Conservation (phyloP, 257 asterid genomes). For the Eustoma russellianum region DNA sequence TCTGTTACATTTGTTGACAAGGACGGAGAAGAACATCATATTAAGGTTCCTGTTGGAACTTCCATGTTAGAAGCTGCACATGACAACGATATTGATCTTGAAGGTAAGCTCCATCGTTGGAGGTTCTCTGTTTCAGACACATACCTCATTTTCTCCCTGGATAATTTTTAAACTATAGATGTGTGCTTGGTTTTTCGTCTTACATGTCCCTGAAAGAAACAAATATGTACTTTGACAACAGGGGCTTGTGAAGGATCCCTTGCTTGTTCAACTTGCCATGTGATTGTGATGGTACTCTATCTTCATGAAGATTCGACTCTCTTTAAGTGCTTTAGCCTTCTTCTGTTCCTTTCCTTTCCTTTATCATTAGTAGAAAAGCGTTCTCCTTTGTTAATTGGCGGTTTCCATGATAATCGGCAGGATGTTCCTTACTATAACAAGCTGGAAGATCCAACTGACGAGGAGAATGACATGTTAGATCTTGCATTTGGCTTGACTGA, state of each 20-base stretch:
- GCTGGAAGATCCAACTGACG: conserved; percentile 78
- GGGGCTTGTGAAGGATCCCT: conserved; percentile 99
- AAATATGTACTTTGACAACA: conserved; percentile 17
- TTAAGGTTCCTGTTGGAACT: conserved; percentile 78
- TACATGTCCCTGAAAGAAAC: neutral
- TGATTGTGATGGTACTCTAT: conserved; percentile 70
- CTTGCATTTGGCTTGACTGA: conserved; percentile 91
- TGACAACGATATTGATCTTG: conserved; percentile 82
- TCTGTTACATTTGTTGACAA: conserved; percentile 73
- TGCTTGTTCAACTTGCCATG: conserved; percentile 97
- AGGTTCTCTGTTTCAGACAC: neutral
- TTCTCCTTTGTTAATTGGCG: neutral
- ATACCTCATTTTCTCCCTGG: neutral
- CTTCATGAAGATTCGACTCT: neutral
- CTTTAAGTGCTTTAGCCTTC: too few relatives aligned
- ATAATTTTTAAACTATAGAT: neutral
- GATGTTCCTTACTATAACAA: conserved; percentile 72
- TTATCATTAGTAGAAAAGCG: neutral
- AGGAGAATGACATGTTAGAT: conserved; percentile 97
- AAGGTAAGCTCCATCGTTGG: conserved; percentile 38
- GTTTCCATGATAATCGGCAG: conserved; percentile 27
- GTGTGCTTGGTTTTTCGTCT: neutral
- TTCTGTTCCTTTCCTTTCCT: neutral
- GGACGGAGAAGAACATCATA: conserved; percentile 71
- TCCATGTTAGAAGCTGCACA: conserved; percentile 96